Evolutionary conservation across 2,329 filamentous ascomycete species (phyloP).

Genomic region (Taxawa tesnikishii): DNA sequence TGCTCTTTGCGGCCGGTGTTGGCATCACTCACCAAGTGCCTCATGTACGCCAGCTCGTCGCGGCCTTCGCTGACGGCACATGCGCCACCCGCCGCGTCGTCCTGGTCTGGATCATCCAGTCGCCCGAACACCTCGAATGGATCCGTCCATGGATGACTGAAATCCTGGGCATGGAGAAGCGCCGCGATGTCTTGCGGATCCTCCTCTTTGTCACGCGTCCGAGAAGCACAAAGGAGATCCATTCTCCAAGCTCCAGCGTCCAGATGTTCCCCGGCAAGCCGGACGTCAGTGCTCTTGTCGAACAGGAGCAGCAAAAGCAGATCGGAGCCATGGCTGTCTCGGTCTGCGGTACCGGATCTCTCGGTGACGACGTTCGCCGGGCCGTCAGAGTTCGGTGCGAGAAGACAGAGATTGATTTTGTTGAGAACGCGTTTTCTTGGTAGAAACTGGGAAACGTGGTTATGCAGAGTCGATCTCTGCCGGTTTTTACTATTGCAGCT

Average conservation of each 20-base stretch:
- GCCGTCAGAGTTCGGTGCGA: slow-evolving; percentile 55
- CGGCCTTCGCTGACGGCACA: slow-evolving; percentile 50
- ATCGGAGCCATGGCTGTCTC: slow-evolving; percentile 81
- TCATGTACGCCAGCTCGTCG: slow-evolving; percentile 58
- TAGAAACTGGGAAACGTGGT: slow-evolving; percentile 23
- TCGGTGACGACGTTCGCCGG: slow-evolving; percentile 62
- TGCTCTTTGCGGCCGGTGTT: slow-evolving; percentile 84
- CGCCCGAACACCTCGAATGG: slow-evolving; percentile 84
- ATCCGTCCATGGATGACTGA: slow-evolving; percentile 82
- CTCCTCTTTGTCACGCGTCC: slow-evolving; percentile 86
- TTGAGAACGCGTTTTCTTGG: slow-evolving; percentile 67
- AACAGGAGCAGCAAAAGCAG: slow-evolving; percentile 70
- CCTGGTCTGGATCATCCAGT: slow-evolving; percentile 86
- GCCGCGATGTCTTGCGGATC: slow-evolving; percentile 72
- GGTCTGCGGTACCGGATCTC: slow-evolving; percentile 61
- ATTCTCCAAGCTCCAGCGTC: slow-evolving; percentile 64
- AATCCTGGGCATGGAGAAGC: slow-evolving; percentile 68
- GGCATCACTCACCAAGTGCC: slow-evolving; percentile 94
- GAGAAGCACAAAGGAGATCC: slow-evolving; percentile 68
- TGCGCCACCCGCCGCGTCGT: slow-evolving; percentile 71
- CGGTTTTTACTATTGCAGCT: no score
- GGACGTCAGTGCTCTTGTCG: slow-evolving; percentile 65
- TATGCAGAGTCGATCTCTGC: no score
- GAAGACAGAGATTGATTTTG: slow-evolving; percentile 58
- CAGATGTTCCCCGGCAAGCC: slow-evolving; percentile 88